phyloP scores from a whole-genome alignment of 1,284 basidiomycete species.

The Apiotrichum laibachii region DNA sequence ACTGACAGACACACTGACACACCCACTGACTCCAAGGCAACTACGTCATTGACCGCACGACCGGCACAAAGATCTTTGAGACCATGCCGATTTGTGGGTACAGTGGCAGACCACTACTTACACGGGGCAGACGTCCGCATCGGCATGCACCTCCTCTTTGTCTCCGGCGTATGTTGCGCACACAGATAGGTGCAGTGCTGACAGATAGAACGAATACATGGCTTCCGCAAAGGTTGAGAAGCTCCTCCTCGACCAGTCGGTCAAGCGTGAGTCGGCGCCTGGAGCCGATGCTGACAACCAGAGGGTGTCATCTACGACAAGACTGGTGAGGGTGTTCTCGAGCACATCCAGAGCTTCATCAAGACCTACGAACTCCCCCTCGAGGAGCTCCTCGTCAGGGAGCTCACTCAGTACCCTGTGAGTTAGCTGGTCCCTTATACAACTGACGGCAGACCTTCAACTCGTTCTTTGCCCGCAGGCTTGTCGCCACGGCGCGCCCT shows the following conservation, averaged over 20 bases:
- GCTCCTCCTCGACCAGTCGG: conserved; percentile 63
- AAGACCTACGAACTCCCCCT: conserved; percentile 65
- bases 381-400: conserved; percentile 65
- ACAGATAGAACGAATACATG: conserved; percentile 57
- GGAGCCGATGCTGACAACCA: conserved; percentile 1
- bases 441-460: conserved; percentile 61
- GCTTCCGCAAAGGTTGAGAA: conserved; percentile 60
- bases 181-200: conserved; percentile 16
- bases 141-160: conserved; percentile 75
- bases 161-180: conserved; percentile 25
- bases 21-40: conserved; percentile 55
- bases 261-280: conserved; percentile 56
- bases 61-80: conserved; percentile 67
- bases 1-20: not conserved
- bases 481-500: conserved; percentile 65
- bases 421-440: not conserved
- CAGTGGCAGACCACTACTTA: not conserved
- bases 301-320: conserved; percentile 53
- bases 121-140: conserved; percentile 41
- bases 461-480: conserved; percentile 72
- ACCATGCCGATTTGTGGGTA: conserved; percentile 72
- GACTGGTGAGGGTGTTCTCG: conserved; percentile 44
- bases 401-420: conserved; percentile 59
- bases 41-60: conserved; percentile 62
- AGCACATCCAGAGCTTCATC: conserved; percentile 69